These are phyloP conservation scores for Wallacemonas sp. DNA, from an alignment of 208 protist genomes.

Conservation along the genomic window DNA sequence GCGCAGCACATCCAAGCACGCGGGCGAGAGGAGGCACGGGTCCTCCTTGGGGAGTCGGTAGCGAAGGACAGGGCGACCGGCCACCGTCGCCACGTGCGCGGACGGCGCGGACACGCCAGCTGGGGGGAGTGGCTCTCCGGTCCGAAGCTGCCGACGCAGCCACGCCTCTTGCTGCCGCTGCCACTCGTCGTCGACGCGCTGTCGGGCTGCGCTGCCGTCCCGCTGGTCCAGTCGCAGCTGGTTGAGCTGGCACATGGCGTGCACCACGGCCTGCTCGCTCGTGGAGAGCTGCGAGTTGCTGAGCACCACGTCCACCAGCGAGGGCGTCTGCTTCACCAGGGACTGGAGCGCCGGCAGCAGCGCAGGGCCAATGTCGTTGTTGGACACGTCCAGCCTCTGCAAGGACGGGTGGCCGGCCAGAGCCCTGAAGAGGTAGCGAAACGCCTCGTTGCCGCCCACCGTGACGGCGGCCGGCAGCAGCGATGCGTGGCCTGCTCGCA, in stretches of 20 bases:
- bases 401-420: constrained; percentile 43
- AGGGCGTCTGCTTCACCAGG: constrained; percentile 42
- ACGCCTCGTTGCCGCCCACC: constrained; percentile 24
- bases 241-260: constrained; percentile 37
- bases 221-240: constrained; percentile 20
- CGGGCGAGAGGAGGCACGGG: background rate
- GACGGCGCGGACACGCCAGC: background rate
- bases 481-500: background rate
- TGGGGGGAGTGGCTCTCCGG: background rate
- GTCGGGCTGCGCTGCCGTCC: background rate
- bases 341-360: constrained; percentile 41
- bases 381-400: constrained; percentile 42
- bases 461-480: background rate
- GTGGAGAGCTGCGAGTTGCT: constrained; percentile 32
- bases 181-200: background rate
- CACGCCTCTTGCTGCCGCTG: constrained; percentile 1
- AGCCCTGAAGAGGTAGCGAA: constrained; percentile 34
- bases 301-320: constrained; percentile 36
- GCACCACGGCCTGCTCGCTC: constrained; percentile 28
- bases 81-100: background rate
- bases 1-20: constrained; percentile 35
- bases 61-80: constrained; percentile 6
- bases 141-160: background rate
- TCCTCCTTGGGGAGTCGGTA: constrained; percentile 19
- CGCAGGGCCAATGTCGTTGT: constrained; percentile 50